Conservation (phyloP, 768 basidiomycete species). For the Boletus rex-veris region DNA sequence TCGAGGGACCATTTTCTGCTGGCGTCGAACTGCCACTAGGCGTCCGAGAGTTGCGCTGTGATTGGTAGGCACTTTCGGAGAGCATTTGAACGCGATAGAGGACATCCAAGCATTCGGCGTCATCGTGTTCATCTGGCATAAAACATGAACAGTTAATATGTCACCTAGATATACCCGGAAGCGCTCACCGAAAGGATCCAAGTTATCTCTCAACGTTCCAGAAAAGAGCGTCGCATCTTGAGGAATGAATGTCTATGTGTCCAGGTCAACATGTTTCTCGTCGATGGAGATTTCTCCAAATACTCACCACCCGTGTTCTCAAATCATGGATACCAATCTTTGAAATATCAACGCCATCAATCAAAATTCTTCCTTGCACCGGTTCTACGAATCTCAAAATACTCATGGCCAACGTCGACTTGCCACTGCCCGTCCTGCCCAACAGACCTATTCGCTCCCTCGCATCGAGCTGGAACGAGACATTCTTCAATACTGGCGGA, state of each 20-base stretch:
- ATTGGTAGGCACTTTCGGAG: slow-evolving; percentile 43
- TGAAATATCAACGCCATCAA: slow-evolving; percentile 87
- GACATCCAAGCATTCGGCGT: slow-evolving; percentile 76
- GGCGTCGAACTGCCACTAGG: slow-evolving; percentile 46
- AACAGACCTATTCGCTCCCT: slow-evolving; percentile 76
- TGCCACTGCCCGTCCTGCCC: slow-evolving; percentile 80
- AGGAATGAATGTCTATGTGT: slow-evolving; percentile 68
- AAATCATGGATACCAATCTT: slow-evolving; percentile 82
- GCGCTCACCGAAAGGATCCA: slow-evolving; percentile 63
- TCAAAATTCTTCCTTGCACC: slow-evolving; percentile 64
- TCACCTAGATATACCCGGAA: not conserved
- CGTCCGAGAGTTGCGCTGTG: slow-evolving; percentile 49
- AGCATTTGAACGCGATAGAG: slow-evolving; percentile 80
- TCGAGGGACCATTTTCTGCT: slow-evolving; percentile 39
- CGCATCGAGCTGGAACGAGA: slow-evolving; percentile 70
- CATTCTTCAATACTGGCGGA: slow-evolving; percentile 70
- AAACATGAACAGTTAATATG: not conserved
- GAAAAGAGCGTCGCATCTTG: slow-evolving; percentile 78
- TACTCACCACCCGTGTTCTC: slow-evolving; percentile 63
- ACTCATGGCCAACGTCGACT: slow-evolving; percentile 84
- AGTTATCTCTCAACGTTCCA: slow-evolving; percentile 70
- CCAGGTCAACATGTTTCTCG: not conserved
- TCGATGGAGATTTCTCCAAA: slow-evolving; percentile 1
- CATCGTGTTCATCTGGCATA: slow-evolving; percentile 63
- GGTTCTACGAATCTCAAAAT: slow-evolving; percentile 85